Evolutionary conservation across 73 alveolate genomes (phyloP).

Genomic region (Uronychia setigera): DNA sequence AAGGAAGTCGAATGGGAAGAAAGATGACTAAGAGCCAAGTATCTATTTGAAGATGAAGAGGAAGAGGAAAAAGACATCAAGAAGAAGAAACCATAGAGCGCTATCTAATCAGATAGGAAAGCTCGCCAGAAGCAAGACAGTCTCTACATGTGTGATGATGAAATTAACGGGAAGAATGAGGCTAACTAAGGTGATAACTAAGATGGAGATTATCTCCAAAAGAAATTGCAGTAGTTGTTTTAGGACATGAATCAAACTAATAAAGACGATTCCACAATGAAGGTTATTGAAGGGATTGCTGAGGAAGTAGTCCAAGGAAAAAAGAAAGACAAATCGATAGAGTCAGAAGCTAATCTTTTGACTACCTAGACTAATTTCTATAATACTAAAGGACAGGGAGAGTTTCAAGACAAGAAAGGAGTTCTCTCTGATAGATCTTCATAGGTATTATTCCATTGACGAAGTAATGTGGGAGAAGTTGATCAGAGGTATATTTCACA

Average conservation of each 20-base stretch:
- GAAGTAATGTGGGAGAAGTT: neutral
- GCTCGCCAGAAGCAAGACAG: neutral
- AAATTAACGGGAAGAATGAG: neutral
- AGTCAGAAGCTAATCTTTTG: neutral
- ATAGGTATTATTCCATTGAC: neutral
- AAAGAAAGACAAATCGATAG: neutral
- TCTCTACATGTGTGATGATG: too few species aligned
- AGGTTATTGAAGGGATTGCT: too few species aligned
- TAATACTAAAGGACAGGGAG: too few species aligned
- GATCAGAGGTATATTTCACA: neutral
- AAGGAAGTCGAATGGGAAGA: neutral
- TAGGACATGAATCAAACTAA: neutral
- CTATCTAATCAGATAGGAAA: neutral
- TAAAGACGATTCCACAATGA: too few species aligned
- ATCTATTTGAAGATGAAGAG: neutral
- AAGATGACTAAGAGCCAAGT: neutral
- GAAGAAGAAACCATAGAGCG: neutral
- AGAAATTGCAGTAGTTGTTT: neutral
- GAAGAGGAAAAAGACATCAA: neutral
- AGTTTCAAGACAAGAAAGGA: neutral
- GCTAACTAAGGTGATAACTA: neutral
- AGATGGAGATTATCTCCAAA: neutral
- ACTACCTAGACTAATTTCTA: too few species aligned
- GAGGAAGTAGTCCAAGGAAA: neutral
- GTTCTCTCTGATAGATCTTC: neutral